phyloP scores from a whole-genome alignment of 2,329 filamentous ascomycete species.

The Ophiostoma populinum region DNA sequence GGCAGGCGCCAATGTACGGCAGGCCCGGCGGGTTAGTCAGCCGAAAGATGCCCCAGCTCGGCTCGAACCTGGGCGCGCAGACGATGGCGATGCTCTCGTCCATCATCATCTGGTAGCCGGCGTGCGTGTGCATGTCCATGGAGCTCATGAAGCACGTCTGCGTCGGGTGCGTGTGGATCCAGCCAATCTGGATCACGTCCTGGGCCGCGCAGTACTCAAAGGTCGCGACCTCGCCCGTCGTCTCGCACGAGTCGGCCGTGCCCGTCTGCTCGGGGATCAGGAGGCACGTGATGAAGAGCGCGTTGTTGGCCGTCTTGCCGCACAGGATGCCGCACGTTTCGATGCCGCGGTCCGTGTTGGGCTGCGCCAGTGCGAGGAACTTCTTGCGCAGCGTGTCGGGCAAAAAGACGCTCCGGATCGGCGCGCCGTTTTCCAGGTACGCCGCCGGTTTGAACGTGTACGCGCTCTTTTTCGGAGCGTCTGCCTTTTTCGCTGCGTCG shows the following conservation, averaged over 20 bases:
- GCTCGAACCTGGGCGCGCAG: conserved; percentile 67
- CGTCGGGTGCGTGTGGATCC: conserved; percentile 95
- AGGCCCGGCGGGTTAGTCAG: conserved; percentile 86
- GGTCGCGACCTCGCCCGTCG: conserved; percentile 65
- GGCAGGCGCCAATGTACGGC: conserved; percentile 67
- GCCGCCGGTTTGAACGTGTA: conserved; percentile 73
- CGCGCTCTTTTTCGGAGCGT: conserved; percentile 32
- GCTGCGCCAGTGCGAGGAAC: conserved; percentile 57
- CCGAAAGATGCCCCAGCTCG: conserved; percentile 77
- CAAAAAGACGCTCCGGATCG: conserved; percentile 75
- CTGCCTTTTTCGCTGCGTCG: no score
- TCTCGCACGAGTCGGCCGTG: conserved; percentile 90
- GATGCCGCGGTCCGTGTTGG: conserved; percentile 66
- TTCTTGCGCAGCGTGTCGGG: conserved; percentile 54
- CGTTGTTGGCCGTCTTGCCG: conserved; percentile 80
- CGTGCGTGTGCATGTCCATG: conserved; percentile 81
- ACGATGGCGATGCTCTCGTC: conserved; percentile 94
- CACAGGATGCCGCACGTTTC: conserved; percentile 94
- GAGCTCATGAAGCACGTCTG: conserved; percentile 98
- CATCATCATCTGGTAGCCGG: conserved; percentile 90
- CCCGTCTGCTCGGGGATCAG: conserved; percentile 82
- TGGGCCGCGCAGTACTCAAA: conserved; percentile 81
- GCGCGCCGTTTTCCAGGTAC: conserved; percentile 76
- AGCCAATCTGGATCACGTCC: conserved; percentile 73
- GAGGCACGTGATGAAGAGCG: conserved; percentile 75